Percentiles rank a stretch among this genome's conserved stretches.
Evolutionary conservation across 2,329 filamentous ascomycete genomes (phyloP).

Genomic region (Colletotrichum lini): DNA sequence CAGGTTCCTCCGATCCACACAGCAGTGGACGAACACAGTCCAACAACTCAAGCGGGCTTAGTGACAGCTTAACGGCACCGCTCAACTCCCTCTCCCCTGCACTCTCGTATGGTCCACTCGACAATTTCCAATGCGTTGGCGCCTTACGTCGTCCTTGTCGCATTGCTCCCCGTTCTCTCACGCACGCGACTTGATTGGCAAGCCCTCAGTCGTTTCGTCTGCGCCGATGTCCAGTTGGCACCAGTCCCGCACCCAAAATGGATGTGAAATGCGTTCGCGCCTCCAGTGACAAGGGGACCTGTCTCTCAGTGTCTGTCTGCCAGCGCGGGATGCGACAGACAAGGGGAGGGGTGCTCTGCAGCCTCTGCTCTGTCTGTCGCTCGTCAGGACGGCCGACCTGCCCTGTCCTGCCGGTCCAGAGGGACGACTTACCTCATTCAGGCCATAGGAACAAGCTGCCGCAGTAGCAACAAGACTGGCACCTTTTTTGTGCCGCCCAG

Average conservation of each 20-base stretch:
- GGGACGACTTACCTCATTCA: constrained; percentile 25
- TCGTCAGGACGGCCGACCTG: constrained; percentile 18
- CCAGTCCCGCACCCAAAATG: neutral
- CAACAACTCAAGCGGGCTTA: neutral
- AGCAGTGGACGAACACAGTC: neutral
- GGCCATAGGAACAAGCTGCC: constrained; percentile 25
- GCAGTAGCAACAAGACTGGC: constrained; percentile 25
- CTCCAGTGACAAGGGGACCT: constrained; percentile 6
- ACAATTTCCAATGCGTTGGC: constrained; percentile 34
- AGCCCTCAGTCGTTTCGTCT: constrained; percentile 12
- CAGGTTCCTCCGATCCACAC: too few species aligned
- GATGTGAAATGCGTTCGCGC: neutral
- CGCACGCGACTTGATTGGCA: constrained; percentile 25
- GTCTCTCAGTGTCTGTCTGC: neutral
- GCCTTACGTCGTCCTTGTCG: constrained; percentile 28
- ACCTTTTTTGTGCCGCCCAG: constrained; percentile 25
- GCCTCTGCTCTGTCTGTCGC: neutral
- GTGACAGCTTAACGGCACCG: constrained; percentile 7
- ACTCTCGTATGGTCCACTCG: constrained; percentile 25
- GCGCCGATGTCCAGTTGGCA: constrained; percentile 24
- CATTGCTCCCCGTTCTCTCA: constrained; percentile 7
- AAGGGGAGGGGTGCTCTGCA: constrained; percentile 18
- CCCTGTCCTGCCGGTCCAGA: constrained; percentile 1
- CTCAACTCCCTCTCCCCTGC: constrained; percentile 17
- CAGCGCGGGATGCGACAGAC: constrained; percentile 11